Conservation (phyloP, 805 yeast species). For the Lipomyces spencermartinsiae region DNA sequence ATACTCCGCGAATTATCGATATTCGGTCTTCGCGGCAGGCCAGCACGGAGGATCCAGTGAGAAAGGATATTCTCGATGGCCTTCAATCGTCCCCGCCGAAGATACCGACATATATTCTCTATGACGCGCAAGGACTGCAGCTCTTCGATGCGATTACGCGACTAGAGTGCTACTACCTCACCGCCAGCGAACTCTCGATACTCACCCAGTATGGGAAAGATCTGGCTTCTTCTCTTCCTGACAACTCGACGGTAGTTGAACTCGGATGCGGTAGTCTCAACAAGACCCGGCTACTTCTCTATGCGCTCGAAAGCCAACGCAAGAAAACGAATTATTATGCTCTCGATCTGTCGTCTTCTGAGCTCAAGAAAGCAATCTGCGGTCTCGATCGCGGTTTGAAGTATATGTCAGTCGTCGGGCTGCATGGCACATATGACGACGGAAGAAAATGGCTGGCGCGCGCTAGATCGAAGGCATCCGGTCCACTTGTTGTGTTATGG, state of each 20-base stretch:
- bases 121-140: slow-evolving; percentile 39
- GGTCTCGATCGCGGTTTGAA: slow-evolving; percentile 13
- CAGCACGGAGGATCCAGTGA: background rate
- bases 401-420: slow-evolving; percentile 31
- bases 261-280: slow-evolving; percentile 39
- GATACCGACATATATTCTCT: slow-evolving; percentile 35
- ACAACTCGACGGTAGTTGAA: slow-evolving; percentile 29
- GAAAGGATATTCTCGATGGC: slow-evolving; percentile 8
- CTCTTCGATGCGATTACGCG: slow-evolving; percentile 38
- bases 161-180: slow-evolving; percentile 33
- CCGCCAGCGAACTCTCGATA: slow-evolving; percentile 30
- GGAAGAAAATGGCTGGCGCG: slow-evolving; percentile 32
- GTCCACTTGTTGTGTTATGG: slow-evolving; percentile 32
- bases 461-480: slow-evolving; percentile 2
- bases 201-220: slow-evolving; percentile 23
- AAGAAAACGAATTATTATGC: slow-evolving; percentile 35
- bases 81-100: slow-evolving; percentile 1
- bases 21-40: background rate
- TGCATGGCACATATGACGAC: slow-evolving; percentile 38
- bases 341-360: slow-evolving; percentile 33
- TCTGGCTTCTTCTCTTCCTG: slow-evolving; percentile 30
- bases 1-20: background rate
- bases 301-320: slow-evolving; percentile 29
- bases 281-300: slow-evolving; percentile 34
- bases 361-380: slow-evolving; percentile 29